These are phyloP conservation scores for Dysphania ambrosioides DNA, from an alignment of 148 eudicot genomes.

Conservation along the genomic window DNA sequence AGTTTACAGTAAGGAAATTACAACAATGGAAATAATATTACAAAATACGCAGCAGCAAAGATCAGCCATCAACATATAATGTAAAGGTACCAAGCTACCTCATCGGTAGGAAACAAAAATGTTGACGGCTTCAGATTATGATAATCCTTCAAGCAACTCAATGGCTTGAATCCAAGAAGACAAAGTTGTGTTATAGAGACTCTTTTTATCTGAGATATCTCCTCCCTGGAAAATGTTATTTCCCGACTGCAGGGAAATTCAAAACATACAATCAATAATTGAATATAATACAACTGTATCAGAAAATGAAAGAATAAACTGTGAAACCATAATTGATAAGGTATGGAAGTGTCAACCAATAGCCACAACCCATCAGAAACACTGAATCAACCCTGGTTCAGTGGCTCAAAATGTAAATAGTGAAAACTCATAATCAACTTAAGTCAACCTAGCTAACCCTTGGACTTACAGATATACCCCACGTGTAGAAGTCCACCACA, in stretches of 20 bases:
- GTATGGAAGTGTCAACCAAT: neutral
- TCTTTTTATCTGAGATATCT: conserved; percentile 76
- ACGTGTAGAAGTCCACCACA: neutral
- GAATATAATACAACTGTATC: neutral
- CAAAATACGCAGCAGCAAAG: neutral
- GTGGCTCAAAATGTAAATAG: neutral
- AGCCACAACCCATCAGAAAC: neutral
- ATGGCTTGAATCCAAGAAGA: conserved; percentile 93
- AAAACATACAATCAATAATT: neutral
- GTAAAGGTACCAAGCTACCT: conserved; percentile 42
- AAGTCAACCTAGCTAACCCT: neutral
- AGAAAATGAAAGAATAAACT: neutral
- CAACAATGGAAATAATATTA: neutral
- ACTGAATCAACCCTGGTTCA: neutral
- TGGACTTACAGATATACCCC: too few relatives aligned
- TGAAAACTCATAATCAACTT: neutral
- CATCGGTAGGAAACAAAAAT: conserved; percentile 88
- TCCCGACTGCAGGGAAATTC: conserved; percentile 49
- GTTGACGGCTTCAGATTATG: conserved; percentile 94
- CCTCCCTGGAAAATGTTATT: conserved; percentile 61
- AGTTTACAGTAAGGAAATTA: neutral
- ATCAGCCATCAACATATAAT: neutral
- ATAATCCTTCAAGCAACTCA: conserved; percentile 78
- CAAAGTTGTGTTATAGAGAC: conserved; percentile 72
- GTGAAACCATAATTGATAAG: neutral